Evolutionary conservation across 352 stramenopile species (phyloP), one percentile per base, ranked within the genome.

Genomic region (Phytophthora agathidicida): DNA sequence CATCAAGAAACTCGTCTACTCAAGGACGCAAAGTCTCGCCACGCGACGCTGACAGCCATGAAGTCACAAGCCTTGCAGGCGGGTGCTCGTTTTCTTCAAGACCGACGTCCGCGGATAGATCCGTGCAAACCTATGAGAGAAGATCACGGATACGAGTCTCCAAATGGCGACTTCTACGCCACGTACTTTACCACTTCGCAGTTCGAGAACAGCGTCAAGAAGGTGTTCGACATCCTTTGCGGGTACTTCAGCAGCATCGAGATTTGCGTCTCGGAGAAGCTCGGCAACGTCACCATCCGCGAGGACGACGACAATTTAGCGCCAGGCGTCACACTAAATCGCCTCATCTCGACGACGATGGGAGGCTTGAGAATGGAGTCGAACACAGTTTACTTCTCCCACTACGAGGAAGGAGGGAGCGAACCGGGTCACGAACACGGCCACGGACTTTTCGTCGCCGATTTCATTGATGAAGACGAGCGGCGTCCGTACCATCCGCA

Each of bases 271-370:
- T 77, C 70, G 17, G 72, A 83, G 57, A 65, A 75, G 17, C 64
- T 80, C 19, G 75, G 72, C 3, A 66, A 73, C 46, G 47, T 80
- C 35, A 75, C 62, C n/a, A 68, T 82, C 39, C 75, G 75, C 42
- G 70, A 83, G 28, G 65, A 71, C 38, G 72, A 83, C 32, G 69
- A 77, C 42, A 65, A 41, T 19, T 30, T 66, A n/a, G 46, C 50
- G 3, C 35, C 45, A 16, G 66, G 65, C 6, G 39, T 78, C 16
- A 70, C 68, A 7, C 67, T 73, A 41, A 66, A 74, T 14, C 75
- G 75, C 0, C 44, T 81, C 14, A 41, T 86, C 16, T 45, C 64
- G 3, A 68, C 60, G 7, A 71, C 71, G 0, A 38, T 55, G 0
- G 44, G 57, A 13, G 43, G 59, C 3, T 28, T 75, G 11, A 33